These are phyloP conservation scores for Mycena leptocephala DNA, from an alignment of 768 basidiomycete genomes.

Conservation along the genomic window DNA sequence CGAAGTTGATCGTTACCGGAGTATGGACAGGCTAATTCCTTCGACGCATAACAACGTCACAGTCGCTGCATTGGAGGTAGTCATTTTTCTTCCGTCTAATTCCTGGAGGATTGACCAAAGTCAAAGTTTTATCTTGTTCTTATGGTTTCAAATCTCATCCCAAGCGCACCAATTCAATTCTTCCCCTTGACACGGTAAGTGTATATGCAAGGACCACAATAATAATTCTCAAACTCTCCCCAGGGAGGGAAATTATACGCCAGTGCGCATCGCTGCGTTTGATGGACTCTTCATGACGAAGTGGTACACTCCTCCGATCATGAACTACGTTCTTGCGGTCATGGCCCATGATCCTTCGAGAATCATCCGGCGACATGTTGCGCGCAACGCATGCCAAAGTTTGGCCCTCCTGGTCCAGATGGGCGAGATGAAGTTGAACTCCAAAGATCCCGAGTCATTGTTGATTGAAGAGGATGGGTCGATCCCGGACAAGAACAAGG, in stretches of 20 bases:
- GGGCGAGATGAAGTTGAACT: slow-evolving; percentile 88
- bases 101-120: slow-evolving; percentile 13
- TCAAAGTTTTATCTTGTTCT: slow-evolving; percentile 85
- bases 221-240: slow-evolving; percentile 27
- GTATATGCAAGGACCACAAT: slow-evolving; percentile 34
- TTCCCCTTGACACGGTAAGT: slow-evolving; percentile 91
- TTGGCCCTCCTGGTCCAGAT: slow-evolving; percentile 89
- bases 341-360: slow-evolving; percentile 91
- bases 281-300: slow-evolving; percentile 93
- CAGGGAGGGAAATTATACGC: slow-evolving; percentile 95
- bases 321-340: slow-evolving; percentile 91
- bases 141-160: slow-evolving; percentile 83
- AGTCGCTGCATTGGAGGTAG: slow-evolving; percentile 90
- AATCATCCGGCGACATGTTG: slow-evolving; percentile 88
- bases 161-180: slow-evolving; percentile 84
- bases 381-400: slow-evolving; percentile 88
- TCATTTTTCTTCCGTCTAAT: not conserved
- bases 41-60: slow-evolving; percentile 96
- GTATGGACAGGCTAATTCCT: slow-evolving; percentile 95
- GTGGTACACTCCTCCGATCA: slow-evolving; percentile 89
- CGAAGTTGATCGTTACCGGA: slow-evolving; percentile 93
- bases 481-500: slow-evolving; percentile 78
- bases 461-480: slow-evolving; percentile 92
- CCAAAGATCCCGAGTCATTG: slow-evolving; percentile 83
- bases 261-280: slow-evolving; percentile 94